These are phyloP conservation scores for Fraxinus paxiana DNA, from an alignment of 305 asterid species.

Conservation along the genomic window DNA sequence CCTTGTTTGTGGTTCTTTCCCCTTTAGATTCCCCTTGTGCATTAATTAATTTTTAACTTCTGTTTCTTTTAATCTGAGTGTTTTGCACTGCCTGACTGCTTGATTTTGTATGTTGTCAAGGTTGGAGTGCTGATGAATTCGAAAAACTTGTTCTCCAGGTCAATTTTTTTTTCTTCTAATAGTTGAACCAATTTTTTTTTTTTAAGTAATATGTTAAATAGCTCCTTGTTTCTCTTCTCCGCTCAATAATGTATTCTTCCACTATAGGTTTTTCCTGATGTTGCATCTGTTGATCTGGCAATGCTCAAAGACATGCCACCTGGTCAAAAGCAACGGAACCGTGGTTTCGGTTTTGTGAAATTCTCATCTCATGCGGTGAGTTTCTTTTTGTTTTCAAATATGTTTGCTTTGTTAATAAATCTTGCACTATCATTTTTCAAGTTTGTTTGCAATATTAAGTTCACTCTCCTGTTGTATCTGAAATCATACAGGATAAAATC, in stretches of 20 bases:
- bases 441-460: slow-evolving; percentile 35
- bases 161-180: slow-evolving; percentile 19
- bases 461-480: slow-evolving; percentile 62
- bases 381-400: slow-evolving; percentile 23
- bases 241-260: slow-evolving; percentile 10
- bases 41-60: not conserved
- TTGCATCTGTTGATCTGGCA: slow-evolving; percentile 67
- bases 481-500: slow-evolving; percentile 72
- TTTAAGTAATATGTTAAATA: slow-evolving; percentile 9
- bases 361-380: slow-evolving; percentile 85
- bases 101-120: slow-evolving; percentile 38
- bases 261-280: slow-evolving; percentile 72
- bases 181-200: not conserved
- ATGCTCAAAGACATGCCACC: slow-evolving; percentile 46
- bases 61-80: too few species aligned
- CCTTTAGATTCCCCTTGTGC: not conserved
- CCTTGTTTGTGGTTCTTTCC: not conserved
- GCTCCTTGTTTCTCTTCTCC: slow-evolving; percentile 14
- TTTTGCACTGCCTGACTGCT: slow-evolving; percentile 25
- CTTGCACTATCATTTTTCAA: slow-evolving; percentile 19
- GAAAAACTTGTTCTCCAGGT: slow-evolving; percentile 75
- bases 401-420: slow-evolving; percentile 21
- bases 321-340: slow-evolving; percentile 62
- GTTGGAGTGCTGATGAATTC: slow-evolving; percentile 79
- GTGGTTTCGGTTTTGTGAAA: slow-evolving; percentile 89